A percentile compares a stretch with the other conserved stretches of the same genome.
These are phyloP conservation scores for Cryphonectria nitschkei DNA, from an alignment of 2,329 filamentous ascomycete species.

Conservation along the genomic window DNA sequence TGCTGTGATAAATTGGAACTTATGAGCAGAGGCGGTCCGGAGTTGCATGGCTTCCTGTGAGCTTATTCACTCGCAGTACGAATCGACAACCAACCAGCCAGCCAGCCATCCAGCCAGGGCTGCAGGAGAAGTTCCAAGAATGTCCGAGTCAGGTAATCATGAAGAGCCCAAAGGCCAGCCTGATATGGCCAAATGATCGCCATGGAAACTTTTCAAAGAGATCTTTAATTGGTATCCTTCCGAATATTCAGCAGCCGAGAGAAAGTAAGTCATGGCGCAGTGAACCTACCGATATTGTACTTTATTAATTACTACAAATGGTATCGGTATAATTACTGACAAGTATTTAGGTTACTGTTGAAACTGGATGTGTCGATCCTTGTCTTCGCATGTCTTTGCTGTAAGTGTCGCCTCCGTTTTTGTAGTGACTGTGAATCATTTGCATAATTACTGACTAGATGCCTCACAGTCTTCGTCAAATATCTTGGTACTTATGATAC, in stretches of 20 bases:
- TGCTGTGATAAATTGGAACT: neutral
- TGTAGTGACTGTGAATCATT: neutral
- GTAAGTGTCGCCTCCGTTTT: slow-evolving; percentile 31
- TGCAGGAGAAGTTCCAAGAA: neutral
- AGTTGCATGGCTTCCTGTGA: neutral
- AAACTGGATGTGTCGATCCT: slow-evolving; percentile 41
- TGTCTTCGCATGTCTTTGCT: slow-evolving; percentile 40
- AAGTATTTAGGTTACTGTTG: slow-evolving; percentile 35
- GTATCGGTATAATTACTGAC: neutral
- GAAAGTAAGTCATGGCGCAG: slow-evolving; percentile 32
- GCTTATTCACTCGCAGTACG: neutral
- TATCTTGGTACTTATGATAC: slow-evolving; percentile 38
- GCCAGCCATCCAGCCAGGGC: neutral
- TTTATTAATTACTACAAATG: neutral
- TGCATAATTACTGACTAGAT: neutral
- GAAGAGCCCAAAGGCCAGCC: neutral
- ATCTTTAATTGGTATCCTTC: slow-evolving; percentile 42
- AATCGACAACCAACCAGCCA: neutral
- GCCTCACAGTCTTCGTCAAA: slow-evolving; percentile 38
- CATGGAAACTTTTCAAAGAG: slow-evolving; percentile 37
- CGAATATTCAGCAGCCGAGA: slow-evolving; percentile 37
- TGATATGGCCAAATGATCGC: slow-evolving; percentile 26
- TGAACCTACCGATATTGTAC: no score
- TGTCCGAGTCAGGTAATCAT: neutral
- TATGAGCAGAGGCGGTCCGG: neutral